phyloP scores from a whole-genome alignment of 2,329 filamentous ascomycete species.

The Botrytis galanthina region DNA sequence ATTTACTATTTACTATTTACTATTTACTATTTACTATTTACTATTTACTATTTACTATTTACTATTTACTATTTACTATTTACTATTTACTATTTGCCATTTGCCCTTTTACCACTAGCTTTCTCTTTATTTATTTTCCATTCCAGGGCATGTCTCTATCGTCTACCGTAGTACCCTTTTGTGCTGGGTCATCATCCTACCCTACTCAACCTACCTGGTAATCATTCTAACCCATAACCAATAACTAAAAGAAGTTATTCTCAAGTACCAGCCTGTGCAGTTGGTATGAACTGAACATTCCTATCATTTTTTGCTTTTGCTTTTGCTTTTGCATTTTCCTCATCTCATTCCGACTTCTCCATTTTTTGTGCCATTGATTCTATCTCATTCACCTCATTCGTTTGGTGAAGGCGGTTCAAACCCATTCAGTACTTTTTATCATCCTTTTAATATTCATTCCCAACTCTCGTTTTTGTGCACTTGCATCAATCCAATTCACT shows the following conservation, averaged over 20 bases:
- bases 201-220: no score
- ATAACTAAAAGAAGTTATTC: neutral
- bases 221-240: neutral
- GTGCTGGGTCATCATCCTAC: neutral
- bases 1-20: no score
- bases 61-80: no score
- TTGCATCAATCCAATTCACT: constrained; percentile 11
- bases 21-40: no score
- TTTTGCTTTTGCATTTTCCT: neutral
- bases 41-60: no score
- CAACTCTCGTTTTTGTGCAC: constrained; percentile 11
- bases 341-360: constrained; percentile 1
- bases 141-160: constrained; percentile 1
- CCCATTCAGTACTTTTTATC: neutral
- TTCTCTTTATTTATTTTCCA: neutral
- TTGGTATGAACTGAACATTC: constrained; percentile 21
- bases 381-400: constrained; percentile 53
- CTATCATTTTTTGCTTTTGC: constrained; percentile 1
- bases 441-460: constrained; percentile 4
- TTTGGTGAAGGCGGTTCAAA: constrained; percentile 37
- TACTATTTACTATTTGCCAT: no score
- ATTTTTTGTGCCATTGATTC: constrained; percentile 17
- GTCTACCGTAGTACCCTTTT: constrained; percentile 2
- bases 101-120: no score
- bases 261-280: neutral